Evolutionary conservation across 1,284 basidiomycete species (phyloP).

Genomic region (Schizopora paradoxa): DNA sequence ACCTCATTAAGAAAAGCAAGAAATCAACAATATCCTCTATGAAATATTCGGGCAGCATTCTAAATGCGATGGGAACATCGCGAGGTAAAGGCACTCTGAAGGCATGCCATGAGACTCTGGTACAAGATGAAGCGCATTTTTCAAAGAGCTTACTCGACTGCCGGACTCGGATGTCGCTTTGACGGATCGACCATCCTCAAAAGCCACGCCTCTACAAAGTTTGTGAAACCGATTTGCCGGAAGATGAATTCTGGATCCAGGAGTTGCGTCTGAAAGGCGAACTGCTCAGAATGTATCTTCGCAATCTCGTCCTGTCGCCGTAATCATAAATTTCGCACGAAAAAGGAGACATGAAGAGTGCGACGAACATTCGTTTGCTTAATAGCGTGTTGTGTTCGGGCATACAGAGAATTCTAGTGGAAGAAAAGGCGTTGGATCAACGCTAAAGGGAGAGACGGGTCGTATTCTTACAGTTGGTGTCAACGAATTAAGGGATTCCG

Average conservation of each 20-base stretch:
- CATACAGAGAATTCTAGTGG: conserved; percentile 56
- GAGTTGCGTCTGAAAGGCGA: conserved; percentile 83
- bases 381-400: conserved; percentile 63
- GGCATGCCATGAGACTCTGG: neutral
- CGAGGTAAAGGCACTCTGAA: conserved; percentile 77
- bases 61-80: conserved; percentile 82
- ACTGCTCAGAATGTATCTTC: conserved; percentile 63
- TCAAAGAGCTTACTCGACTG: conserved; percentile 51
- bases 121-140: conserved; percentile 13
- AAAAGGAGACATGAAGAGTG: neutral
- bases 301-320: conserved; percentile 60
- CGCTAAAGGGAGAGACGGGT: conserved; percentile 8
- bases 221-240: conserved; percentile 77
- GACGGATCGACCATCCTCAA: conserved; percentile 88
- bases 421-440: neutral
- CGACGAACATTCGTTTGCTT: conserved; percentile 62
- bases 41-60: conserved; percentile 91
- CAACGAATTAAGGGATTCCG: conserved; percentile 69
- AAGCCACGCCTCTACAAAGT: conserved; percentile 93
- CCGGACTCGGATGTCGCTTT: conserved; percentile 69
- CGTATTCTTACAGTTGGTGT: conserved; percentile 67
- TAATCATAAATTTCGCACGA: neutral
- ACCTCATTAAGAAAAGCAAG: conserved; percentile 81
- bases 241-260: conserved; percentile 83
- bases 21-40: conserved; percentile 94